These are phyloP conservation scores for Kickxella alabastrina DNA, from an alignment of 192 early-diverging fungal genomes.

Conservation along the genomic window DNA sequence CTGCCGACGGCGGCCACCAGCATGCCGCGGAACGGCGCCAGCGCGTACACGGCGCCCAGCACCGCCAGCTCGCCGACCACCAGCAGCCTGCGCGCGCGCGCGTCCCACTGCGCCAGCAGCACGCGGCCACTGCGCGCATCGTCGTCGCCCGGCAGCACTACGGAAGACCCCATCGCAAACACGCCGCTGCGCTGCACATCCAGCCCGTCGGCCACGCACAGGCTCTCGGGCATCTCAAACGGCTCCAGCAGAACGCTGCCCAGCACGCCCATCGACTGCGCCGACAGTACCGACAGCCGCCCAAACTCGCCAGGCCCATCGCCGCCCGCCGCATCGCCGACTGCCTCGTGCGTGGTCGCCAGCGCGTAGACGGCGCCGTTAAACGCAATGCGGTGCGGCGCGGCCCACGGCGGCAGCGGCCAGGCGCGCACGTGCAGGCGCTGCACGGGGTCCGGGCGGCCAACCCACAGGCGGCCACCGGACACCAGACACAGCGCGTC, in stretches of 20 bases:
- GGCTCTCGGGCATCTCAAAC: constrained; percentile 33
- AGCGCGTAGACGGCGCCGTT: constrained; percentile 64
- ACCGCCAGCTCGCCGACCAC: constrained; percentile 53
- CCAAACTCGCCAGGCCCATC: constrained; percentile 21
- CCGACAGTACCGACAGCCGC: constrained; percentile 66
- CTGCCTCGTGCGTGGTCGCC: constrained; percentile 51
- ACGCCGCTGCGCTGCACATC: constrained; percentile 42
- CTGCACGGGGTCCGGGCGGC: constrained; percentile 74
- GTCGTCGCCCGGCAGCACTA: constrained; percentile 54
- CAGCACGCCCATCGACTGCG: constrained; percentile 61
- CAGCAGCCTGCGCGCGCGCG: constrained; percentile 43
- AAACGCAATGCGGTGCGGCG: constrained; percentile 66
- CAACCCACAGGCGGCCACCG: constrained; percentile 61
- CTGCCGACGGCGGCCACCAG: constrained; percentile 67
- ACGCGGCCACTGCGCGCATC: constrained; percentile 72
- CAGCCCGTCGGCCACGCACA: constrained; percentile 12
- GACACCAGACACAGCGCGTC: constrained; percentile 65
- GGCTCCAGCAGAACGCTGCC: constrained; percentile 18
- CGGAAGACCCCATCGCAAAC: constrained; percentile 74
- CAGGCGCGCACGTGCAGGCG: constrained; percentile 75
- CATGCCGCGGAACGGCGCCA: constrained; percentile 57
- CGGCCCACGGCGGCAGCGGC: constrained; percentile 58
- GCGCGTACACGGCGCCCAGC: constrained; percentile 61
- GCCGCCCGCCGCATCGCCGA: neutral
- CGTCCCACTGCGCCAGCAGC: constrained; percentile 59